Conservation (phyloP, 2,329 filamentous ascomycete species). For the Chaetomiaceae sp. region DNA sequence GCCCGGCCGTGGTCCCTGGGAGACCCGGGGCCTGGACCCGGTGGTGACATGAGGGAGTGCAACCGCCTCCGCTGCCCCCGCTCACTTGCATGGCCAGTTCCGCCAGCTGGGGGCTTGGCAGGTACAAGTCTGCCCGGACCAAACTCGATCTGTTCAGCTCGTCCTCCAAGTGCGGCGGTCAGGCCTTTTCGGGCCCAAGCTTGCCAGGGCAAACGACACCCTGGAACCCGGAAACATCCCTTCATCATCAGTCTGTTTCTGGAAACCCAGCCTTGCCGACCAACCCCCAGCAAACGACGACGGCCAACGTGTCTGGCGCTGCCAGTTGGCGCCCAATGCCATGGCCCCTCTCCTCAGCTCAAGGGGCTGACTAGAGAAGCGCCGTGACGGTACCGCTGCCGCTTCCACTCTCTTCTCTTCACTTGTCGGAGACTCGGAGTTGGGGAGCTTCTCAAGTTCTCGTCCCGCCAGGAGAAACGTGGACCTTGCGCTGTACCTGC, state of each 20-base stretch:
- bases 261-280: neutral
- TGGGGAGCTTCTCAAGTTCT: too few species aligned
- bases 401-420: too few species aligned
- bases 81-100: slow-evolving; percentile 6
- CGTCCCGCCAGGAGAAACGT: slow-evolving; percentile 1
- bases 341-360: neutral
- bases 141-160: neutral
- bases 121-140: neutral
- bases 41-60: slow-evolving; percentile 5
- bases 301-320: neutral
- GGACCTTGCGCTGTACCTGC: slow-evolving; percentile 17
- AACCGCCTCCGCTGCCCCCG: neutral
- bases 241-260: neutral
- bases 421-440: too few species aligned
- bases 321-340: neutral
- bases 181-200: neutral
- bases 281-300: neutral
- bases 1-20: neutral
- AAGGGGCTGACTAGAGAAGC: neutral
- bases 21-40: neutral
- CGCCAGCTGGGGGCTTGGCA: slow-evolving; percentile 4
- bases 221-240: neutral
- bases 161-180: neutral
- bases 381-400: too few species aligned
- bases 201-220: neutral